Conservation (phyloP, 768 basidiomycete genomes). For the Tulasnella sp. region DNA sequence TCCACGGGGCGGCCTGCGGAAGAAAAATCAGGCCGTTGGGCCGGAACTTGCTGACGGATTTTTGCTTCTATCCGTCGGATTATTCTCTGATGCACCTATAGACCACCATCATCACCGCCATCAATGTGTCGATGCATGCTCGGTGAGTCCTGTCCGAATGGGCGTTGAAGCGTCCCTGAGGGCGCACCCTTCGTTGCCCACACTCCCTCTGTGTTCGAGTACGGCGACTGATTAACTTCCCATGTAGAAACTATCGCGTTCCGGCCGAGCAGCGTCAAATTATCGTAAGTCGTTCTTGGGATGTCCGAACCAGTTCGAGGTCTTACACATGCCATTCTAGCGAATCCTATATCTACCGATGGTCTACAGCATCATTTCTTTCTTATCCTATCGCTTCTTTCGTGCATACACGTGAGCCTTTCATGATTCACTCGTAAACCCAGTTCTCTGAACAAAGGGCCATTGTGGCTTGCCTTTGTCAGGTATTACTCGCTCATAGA, state of each 20-base stretch:
- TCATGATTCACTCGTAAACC: neutral
- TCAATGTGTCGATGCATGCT: constrained; percentile 23
- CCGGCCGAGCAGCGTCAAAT: constrained; percentile 72
- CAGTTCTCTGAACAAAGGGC: neutral
- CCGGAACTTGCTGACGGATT: no score
- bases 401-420: constrained; percentile 49
- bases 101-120: constrained; percentile 25
- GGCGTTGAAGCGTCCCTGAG: neutral
- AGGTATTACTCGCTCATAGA: constrained; percentile 47
- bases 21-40: no score
- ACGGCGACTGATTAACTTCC: neutral
- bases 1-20: no score
- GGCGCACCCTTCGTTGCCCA: neutral
- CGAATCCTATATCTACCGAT: constrained; percentile 75
- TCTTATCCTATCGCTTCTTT: constrained; percentile 80
- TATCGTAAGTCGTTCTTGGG: constrained; percentile 38
- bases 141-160: neutral
- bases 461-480: neutral
- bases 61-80: no score
- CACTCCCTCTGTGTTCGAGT: neutral
- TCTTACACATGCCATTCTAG: neutral
- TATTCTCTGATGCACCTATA: no score
- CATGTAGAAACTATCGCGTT: constrained; percentile 53
- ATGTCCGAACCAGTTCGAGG: neutral
- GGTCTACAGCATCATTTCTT: constrained; percentile 72